Evolutionary conservation across 1,284 basidiomycete genomes (phyloP), one percentile per base, ranked within the genome.

Genomic region (Megacollybia platyphylla): DNA sequence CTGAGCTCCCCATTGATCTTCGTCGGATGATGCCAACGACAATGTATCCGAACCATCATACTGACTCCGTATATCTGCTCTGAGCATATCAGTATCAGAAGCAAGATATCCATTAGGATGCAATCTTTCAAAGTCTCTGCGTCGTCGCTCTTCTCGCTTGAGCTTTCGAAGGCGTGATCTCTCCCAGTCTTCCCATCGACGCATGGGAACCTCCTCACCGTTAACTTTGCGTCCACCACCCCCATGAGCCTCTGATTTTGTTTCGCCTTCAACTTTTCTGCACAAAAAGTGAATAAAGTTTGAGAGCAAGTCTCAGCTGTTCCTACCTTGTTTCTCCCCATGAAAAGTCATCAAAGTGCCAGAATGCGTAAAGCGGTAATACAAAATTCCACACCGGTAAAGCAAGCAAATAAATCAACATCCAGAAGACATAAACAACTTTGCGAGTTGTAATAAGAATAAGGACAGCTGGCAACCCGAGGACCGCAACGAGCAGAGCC

Each of bases 111-210:
- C 80, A 2, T 72, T 68, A 24, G 75, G 76, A 53, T 86, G 79
- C 40, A 72, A 60, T 37, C 83, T 75, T 55, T 90, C 88, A 52
- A 93, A 73, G 28, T 94, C 82, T 53, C 70, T 68, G 52, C 85
- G 67, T 40, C 92, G 73, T 52, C 84, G 78, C 56, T 96, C 92
- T 55, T 97, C 93, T 3, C 96, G 80, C 51, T 78, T 81, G 36
- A 92, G 54, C 64, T 97, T 97, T 47, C 93, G 85, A 42, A 97
- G 68, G 29, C 94, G 76, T n/a, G 89, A 94, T 32, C 92, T 79
- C 60, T 99, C 96, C 96, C 96, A 99, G 55, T 98, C 96, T 62
- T 98, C 93, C 96, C 96, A 99, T 44, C 93, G 73, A 31, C 96
- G 79, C 55, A 97, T 65, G 0, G 96, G 92, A 20, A 98, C 79